phyloP scores from a whole-genome alignment of 768 basidiomycete genomes.

The Lentinus tigrinus region DNA sequence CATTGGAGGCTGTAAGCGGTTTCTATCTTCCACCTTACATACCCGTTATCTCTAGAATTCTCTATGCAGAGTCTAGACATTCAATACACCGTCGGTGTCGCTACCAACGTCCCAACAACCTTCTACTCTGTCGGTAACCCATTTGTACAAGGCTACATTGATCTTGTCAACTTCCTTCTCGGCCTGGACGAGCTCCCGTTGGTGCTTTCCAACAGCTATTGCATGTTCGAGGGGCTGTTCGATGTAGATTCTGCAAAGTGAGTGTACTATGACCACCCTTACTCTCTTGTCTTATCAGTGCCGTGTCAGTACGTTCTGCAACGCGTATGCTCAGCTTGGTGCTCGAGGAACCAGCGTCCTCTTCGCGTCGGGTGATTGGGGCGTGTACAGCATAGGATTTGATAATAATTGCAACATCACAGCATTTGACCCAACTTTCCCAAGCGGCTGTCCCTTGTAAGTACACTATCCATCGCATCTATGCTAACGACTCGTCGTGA shows the following conservation, averaged over 20 bases:
- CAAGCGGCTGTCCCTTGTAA: constrained; percentile 33
- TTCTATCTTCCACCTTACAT: too few relatives aligned
- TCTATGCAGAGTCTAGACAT: constrained; percentile 30
- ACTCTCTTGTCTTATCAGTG: constrained; percentile 18
- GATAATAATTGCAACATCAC: constrained; percentile 16
- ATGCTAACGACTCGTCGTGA: background rate
- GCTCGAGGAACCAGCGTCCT: constrained; percentile 34
- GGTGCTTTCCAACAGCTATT: constrained; percentile 6
- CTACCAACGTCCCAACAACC: constrained; percentile 28
- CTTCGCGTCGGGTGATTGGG: constrained; percentile 36
- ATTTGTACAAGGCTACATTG: background rate
- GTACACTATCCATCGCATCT: background rate
- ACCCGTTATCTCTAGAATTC: background rate
- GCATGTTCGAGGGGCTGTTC: constrained; percentile 23
- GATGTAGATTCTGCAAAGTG: constrained; percentile 43
- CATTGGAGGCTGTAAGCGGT: constrained; percentile 25
- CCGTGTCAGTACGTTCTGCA: constrained; percentile 31
- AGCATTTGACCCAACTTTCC: constrained; percentile 34
- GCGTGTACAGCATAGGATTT: constrained; percentile 28
- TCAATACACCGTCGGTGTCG: constrained; percentile 35
- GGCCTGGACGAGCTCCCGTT: background rate
- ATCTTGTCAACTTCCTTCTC: background rate
- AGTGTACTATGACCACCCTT: background rate
- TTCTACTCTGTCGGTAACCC: constrained; percentile 32
- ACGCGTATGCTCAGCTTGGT: constrained; percentile 33